These are phyloP conservation scores for Abortiporus biennis DNA, from an alignment of 1,284 basidiomycete species.

Conservation along the genomic window DNA sequence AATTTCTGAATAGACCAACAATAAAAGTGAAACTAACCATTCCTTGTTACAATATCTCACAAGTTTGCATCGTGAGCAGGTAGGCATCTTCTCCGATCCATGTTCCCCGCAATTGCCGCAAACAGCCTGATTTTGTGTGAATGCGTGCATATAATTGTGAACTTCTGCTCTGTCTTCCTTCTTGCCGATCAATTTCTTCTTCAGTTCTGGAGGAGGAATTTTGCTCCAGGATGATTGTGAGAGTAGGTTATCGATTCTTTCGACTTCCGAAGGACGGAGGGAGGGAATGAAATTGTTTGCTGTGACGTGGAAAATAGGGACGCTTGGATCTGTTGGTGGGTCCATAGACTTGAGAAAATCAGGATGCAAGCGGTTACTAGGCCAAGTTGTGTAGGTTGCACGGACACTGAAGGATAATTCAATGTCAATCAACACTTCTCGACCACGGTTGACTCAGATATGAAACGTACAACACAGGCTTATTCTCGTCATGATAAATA, in stretches of 20 bases:
- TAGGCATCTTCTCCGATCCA: conserved; percentile 20
- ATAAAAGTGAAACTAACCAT: conserved; percentile 15
- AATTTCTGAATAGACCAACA: background rate
- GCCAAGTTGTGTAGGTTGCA: conserved; percentile 20
- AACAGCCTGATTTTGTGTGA: conserved; percentile 15
- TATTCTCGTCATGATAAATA: conserved; percentile 12
- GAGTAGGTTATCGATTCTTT: conserved; percentile 25
- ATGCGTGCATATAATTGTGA: conserved; percentile 14
- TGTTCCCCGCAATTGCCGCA: conserved; percentile 21
- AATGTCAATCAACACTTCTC: background rate
- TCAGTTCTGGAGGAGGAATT: conserved; percentile 11
- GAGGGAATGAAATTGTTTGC: conserved; percentile 21
- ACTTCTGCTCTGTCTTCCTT: conserved; percentile 18
- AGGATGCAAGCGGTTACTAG: conserved; percentile 12
- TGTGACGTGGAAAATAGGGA: conserved; percentile 21
- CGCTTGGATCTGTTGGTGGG: conserved; percentile 4
- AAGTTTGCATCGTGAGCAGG: conserved; percentile 25
- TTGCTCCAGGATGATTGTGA: conserved; percentile 12
- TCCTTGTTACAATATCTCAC: conserved; percentile 22
- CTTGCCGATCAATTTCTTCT: conserved; percentile 19
- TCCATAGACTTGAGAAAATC: conserved; percentile 16
- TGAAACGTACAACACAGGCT: conserved; percentile 10
- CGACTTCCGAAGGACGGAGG: conserved; percentile 18
- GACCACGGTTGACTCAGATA: background rate
- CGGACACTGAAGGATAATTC: conserved; percentile 18